These are phyloP conservation scores for Colletotrichum sp. DNA, from an alignment of 2,329 filamentous ascomycete genomes.

Conservation along the genomic window DNA sequence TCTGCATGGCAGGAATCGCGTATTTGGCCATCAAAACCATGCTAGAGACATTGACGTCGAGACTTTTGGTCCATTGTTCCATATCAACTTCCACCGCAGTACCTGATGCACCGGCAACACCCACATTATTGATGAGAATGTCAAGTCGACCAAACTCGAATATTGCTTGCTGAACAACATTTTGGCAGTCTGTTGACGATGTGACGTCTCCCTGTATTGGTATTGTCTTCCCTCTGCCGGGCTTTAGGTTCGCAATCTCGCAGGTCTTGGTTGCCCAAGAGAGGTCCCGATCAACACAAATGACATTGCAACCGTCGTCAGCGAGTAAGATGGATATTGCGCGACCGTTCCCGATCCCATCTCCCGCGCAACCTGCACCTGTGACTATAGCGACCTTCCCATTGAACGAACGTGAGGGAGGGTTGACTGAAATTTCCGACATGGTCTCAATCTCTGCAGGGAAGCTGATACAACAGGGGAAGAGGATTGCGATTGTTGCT, in stretches of 20 bases:
- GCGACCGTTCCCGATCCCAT: conserved; percentile 66
- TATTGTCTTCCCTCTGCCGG: conserved; percentile 41
- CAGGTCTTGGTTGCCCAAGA: conserved; percentile 57
- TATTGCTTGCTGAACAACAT: conserved; percentile 44
- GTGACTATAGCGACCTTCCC: conserved; percentile 56
- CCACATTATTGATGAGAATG: conserved; percentile 70
- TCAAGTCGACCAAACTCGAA: conserved; percentile 60
- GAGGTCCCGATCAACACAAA: conserved; percentile 61
- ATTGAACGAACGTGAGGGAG: conserved; percentile 28
- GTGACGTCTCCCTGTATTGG: conserved; percentile 61
- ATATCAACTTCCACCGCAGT: conserved; percentile 67
- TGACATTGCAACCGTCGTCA: conserved; percentile 60
- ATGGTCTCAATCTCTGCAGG: background rate
- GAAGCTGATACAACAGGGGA: background rate
- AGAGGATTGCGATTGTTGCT: background rate
- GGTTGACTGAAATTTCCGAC: conserved; percentile 1
- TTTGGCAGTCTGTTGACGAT: conserved; percentile 53
- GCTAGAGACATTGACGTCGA: conserved; percentile 45
- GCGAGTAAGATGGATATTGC: conserved; percentile 65
- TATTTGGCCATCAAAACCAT: conserved; percentile 23
- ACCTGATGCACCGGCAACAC: conserved; percentile 62
- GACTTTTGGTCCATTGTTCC: conserved; percentile 57
- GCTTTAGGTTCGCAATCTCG: conserved; percentile 51
- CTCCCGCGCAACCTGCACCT: conserved; percentile 60
- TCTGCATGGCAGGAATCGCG: conserved; percentile 26